Base-by-base conservation (phyloP, 805 yeast genomes). In the Metschnikowia shivogae region DNA sequence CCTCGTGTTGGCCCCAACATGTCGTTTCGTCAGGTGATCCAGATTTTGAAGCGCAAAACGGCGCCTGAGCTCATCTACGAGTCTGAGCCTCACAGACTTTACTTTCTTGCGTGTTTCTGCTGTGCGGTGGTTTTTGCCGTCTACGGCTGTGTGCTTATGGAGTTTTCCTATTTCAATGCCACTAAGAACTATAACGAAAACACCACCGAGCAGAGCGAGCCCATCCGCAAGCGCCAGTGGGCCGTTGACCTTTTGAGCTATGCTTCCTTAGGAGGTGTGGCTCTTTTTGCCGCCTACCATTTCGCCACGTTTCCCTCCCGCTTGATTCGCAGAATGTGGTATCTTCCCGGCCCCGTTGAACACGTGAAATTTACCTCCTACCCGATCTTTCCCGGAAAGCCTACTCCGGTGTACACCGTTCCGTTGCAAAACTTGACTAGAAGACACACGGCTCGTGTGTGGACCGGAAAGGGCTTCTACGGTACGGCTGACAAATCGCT, bases 391-490 rank as follows among this genome's bases (percentile, higher is more conserved):
- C 95, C 96, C 0, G 85, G 86, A 9, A 67, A 80, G 39, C 82
- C 93, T 1, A 82, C 93, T 0, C 92, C 95, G 0, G 82, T 85
- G 9, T 74, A 76, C 48, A 81, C 87, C 0, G 67, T 86, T 28
- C 89, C 92, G 2, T 58, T 88, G 39, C 68, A 69, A 31, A 64
- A 73, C 39, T 51, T 88, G 42, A 64, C 65, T 28, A 73, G 89
- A 47, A 80, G 81, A 41, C 76, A 75, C 46, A 74, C 77, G 47
- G 73, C 88, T 7, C 80, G 85, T 52, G 80, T 87, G 4, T 88
- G 89, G 81, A 85, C 95, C 0, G 90, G 89, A n/a, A 81, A 82
- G 49, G 96, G 96, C 1, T 83, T 85, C 57, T 88, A 88, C 59
- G 95, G 95, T 0, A 86, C 95, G 1, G 76, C 86, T 22, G 89